Percentiles rank a stretch among this genome's conserved stretches.
Conservation (phyloP, 2,329 filamentous ascomycete species). For the Orbilia blumenaviensis region DNA sequence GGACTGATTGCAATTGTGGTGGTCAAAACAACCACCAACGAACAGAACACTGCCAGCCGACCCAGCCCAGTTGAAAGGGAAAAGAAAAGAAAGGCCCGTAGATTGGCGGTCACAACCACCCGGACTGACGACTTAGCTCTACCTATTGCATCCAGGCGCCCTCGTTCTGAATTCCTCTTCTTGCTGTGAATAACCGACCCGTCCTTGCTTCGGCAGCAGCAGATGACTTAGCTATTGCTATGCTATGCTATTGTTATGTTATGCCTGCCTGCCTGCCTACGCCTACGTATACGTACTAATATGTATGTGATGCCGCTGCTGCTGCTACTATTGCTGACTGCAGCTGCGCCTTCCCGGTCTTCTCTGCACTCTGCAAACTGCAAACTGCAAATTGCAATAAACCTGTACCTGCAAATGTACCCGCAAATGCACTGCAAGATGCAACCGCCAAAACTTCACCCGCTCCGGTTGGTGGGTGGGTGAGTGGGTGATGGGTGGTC, state of each 20-base stretch:
- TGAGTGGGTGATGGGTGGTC: no score
- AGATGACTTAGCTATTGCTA: not conserved
- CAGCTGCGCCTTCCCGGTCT: no score
- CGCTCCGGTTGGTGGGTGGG: conserved; percentile 9
- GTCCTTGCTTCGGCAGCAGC: no score
- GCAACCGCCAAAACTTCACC: not conserved
- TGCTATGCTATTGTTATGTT: no score
- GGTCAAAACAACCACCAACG: conserved; percentile 16
- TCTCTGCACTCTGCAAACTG: no score
- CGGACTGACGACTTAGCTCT: conserved; percentile 4
- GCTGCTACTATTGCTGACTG: no score
- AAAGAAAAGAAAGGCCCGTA: conserved; percentile 34
- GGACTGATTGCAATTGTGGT: not conserved
- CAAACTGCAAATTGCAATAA: no score
- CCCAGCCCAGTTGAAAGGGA: conserved; percentile 30
- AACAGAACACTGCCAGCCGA: conserved; percentile 8
- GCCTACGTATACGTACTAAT: no score
- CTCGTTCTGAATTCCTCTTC: not conserved
- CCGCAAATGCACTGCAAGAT: no score
- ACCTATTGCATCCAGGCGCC: not conserved
- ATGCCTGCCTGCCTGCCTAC: no score
- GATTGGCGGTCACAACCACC: conserved; percentile 26
- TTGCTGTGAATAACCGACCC: conserved; percentile 37
- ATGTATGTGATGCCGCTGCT: no score
- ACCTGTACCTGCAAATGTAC: no score